These are phyloP conservation scores for Pelargonium citronellum DNA, from an alignment of 441 rosid species.

Conservation along the genomic window DNA sequence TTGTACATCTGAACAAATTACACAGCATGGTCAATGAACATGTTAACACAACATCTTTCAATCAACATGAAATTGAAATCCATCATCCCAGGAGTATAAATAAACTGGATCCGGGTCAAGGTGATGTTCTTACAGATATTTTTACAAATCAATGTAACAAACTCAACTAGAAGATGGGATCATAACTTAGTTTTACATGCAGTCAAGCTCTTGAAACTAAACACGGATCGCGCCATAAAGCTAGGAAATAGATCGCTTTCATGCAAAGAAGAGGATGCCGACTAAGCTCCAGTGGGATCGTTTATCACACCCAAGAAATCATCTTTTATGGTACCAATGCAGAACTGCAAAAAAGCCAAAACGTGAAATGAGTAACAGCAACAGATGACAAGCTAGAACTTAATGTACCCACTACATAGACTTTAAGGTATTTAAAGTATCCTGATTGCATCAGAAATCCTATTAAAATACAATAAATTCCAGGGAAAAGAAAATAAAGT, in stretches of 20 bases:
- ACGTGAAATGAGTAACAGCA: constrained; percentile 1
- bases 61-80: background rate
- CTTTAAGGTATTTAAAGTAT: background rate
- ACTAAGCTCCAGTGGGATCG: constrained; percentile 62
- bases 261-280: background rate
- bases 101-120: background rate
- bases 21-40: no score
- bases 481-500: background rate
- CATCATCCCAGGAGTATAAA: background rate
- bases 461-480: background rate
- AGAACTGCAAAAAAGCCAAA: constrained; percentile 51
- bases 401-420: background rate
- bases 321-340: constrained; percentile 92
- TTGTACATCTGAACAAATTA: no score
- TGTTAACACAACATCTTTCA: background rate
- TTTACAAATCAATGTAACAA: background rate
- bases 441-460: background rate
- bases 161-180: background rate
- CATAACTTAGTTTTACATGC: background rate
- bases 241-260: background rate
- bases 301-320: constrained; percentile 94
- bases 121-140: background rate
- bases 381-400: background rate
- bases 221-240: background rate
- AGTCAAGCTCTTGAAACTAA: background rate